Evolutionary conservation across 768 basidiomycete genomes (phyloP).

Genomic region (Hydnomerulius pinastri): DNA sequence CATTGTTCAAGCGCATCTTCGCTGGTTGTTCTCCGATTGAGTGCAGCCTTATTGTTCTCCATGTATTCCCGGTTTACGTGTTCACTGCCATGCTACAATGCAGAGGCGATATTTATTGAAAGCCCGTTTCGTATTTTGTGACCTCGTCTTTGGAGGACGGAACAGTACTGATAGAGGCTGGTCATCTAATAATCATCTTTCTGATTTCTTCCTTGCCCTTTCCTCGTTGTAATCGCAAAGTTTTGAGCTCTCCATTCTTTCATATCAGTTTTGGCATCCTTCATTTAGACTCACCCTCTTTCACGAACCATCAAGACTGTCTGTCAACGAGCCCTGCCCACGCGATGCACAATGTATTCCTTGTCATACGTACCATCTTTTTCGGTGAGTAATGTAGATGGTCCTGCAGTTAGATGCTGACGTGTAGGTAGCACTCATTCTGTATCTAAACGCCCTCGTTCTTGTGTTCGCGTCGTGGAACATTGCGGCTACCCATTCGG

Average conservation of each 20-base stretch:
- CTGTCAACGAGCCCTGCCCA: constrained; percentile 3
- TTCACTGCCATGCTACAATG: constrained; percentile 7
- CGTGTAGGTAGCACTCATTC: constrained; percentile 37
- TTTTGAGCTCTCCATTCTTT: background rate
- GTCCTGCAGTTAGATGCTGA: constrained; percentile 2
- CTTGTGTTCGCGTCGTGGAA: constrained; percentile 64
- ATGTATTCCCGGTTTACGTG: background rate
- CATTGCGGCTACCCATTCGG: constrained; percentile 39
- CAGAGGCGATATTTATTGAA: constrained; percentile 15
- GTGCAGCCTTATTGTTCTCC: constrained; percentile 23
- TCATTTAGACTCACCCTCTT: constrained; percentile 2
- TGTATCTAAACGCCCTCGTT: constrained; percentile 51
- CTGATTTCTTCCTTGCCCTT: background rate
- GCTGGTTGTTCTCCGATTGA: constrained; percentile 16
- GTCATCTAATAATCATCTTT: constrained; percentile 10
- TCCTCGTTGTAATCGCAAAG: background rate
- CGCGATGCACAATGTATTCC: constrained; percentile 52
- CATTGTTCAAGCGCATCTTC: background rate
- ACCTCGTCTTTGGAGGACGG: constrained; percentile 26
- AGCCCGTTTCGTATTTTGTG: background rate
- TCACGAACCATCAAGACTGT: constrained; percentile 15
- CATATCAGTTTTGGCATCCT: background rate
- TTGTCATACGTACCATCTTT: constrained; percentile 56
- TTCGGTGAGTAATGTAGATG: constrained; percentile 47
- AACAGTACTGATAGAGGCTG: constrained; percentile 7